Evolutionary conservation across 768 basidiomycete genomes (phyloP), one percentile per base, ranked within the genome.

Genomic region (Lentinula lateritia): DNA sequence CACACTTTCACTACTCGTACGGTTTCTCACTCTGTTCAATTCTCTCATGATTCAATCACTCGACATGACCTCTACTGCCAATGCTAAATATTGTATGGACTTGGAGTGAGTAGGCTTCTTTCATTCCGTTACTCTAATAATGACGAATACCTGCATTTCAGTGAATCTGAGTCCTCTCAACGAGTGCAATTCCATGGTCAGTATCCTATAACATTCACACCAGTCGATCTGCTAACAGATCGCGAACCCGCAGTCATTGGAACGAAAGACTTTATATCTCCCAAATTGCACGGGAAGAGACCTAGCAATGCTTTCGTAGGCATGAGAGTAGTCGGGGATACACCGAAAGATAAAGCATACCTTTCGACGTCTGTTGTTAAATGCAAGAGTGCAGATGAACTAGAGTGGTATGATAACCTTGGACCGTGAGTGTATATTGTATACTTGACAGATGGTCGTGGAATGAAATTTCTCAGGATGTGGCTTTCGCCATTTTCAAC

Each of bases 351-450:
- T 13, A 50, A 46, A 46, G 13, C 15, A 9, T 39, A 59, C 32
- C 48, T 48, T 34, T 28, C 58, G n/a, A 59, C 58, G 48, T 59
- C 58, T 36, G 8, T 38, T 18, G 58, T 59, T 6, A 46, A 50
- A 34, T 59, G 58, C 58, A 59, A 50, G 41, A 38, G n/a, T 9
- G 43, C 15, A 12, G 32, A n/a, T 59, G 58, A 59, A 46, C 58
- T 46, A 46, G 58, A 59, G 38, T 59, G 58, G 58, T 50, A 28
- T 59, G 58, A 59, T 41, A 59, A 59, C 18, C 58, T 59, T 28
- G 58, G 58, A 10, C 58, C 58, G 58, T 59, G n/a, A 46, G 58
- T 46, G 9, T 42, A 15, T 10, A n/a, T 10, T 35, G 18, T n/a
- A 28, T 13, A 9, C 42, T 15, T 35, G 23, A 6, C 18, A 6